Percentiles rank a stretch among this genome's conserved stretches.
Evolutionary conservation across 768 basidiomycete species (phyloP).

Genomic region (Auriscalpium microsporum): DNA sequence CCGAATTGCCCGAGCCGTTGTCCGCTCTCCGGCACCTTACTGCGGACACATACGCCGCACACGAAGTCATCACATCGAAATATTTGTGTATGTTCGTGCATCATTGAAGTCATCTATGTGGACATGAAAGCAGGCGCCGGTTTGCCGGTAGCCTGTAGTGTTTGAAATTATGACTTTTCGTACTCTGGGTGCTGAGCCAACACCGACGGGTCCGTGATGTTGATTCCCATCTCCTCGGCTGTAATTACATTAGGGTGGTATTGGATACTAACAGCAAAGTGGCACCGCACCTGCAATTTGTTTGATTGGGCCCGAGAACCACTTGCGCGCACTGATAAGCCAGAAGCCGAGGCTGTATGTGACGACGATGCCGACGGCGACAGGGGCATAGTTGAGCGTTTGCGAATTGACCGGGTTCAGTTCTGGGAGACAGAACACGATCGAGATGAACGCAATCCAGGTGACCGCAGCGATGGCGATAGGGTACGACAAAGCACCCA

Average conservation of each 20-base stretch:
- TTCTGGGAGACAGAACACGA: constrained; percentile 67
- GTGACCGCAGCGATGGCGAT: constrained; percentile 45
- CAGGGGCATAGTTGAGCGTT: constrained; percentile 68
- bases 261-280: not conserved
- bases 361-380: constrained; percentile 69
- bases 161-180: not conserved
- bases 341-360: constrained; percentile 60
- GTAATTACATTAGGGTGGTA: constrained; percentile 4
- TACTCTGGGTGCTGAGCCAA: constrained; percentile 8
- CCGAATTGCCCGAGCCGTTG: too few species aligned
- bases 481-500: constrained; percentile 54
- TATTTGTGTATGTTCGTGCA: too few species aligned
- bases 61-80: too few species aligned
- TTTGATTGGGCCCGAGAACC: constrained; percentile 64
- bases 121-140: too few species aligned
- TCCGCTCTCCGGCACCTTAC: too few species aligned
- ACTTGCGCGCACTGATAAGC: constrained; percentile 60
- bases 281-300: constrained; percentile 35
- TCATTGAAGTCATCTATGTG: too few species aligned
- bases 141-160: too few species aligned
- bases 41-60: too few species aligned
- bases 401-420: constrained; percentile 61
- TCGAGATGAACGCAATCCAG: constrained; percentile 68
- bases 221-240: constrained; percentile 44
- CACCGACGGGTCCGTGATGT: constrained; percentile 34